Percentiles rank a stretch among this genome's conserved stretches.
These are phyloP conservation scores for Fusarium sp. DNA, from an alignment of 2,329 filamentous ascomycete genomes.

Conservation along the genomic window DNA sequence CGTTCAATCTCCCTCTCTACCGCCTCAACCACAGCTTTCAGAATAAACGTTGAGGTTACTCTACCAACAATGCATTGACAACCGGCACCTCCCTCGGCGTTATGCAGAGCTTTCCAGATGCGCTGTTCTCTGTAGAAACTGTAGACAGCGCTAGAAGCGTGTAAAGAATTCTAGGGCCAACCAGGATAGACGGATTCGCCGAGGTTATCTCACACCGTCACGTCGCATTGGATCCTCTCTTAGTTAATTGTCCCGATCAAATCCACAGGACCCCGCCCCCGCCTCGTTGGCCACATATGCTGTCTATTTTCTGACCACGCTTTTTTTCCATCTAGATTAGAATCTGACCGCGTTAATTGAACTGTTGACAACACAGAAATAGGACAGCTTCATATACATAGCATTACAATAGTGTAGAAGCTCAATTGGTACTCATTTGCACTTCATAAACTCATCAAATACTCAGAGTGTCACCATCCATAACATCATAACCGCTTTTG, in stretches of 20 bases:
- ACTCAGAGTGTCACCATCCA: constrained; percentile 4
- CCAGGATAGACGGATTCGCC: constrained; percentile 26
- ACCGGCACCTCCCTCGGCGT: background rate
- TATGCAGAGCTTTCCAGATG: background rate
- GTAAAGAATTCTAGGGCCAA: constrained; percentile 27
- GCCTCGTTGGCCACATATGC: too few relatives aligned
- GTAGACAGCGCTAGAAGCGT: constrained; percentile 24
- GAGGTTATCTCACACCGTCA: constrained; percentile 7
- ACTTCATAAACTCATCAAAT: background rate
- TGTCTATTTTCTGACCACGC: background rate
- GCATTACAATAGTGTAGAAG: background rate
- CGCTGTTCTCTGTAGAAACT: background rate
- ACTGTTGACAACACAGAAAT: background rate
- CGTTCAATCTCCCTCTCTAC: background rate
- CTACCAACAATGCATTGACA: background rate
- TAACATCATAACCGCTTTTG: constrained; percentile 36
- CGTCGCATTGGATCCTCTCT: background rate
- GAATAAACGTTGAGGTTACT: background rate
- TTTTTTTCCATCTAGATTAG: background rate
- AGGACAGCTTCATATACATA: background rate
- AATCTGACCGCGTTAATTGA: background rate
- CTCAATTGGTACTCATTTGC: background rate
- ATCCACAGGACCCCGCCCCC: constrained; percentile 9
- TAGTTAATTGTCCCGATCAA: too few relatives aligned
- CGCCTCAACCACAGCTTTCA: background rate